Base-by-base conservation (phyloP, 164 flowering plant species). In the Vitis vinifera region DNA sequence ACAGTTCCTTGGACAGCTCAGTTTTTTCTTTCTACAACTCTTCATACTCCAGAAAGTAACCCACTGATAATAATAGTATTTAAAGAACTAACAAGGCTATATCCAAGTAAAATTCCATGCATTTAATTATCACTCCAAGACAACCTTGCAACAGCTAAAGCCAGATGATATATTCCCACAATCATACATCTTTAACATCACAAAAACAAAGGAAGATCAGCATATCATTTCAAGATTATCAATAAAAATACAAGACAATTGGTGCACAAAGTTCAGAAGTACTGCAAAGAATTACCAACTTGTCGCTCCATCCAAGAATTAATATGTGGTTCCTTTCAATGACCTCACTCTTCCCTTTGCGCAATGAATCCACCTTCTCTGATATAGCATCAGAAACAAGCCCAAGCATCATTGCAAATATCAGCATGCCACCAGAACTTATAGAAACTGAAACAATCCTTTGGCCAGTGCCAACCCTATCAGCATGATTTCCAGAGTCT, bases 371-470 rank as follows among this genome's bases (percentile, higher is more conserved):
- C 59, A 94, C 93, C 80, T 89, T 94, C 76, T 91, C 97, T 16
- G 98, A 88, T 60, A 94, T 94, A 17, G 97, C 96, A 86, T 94
- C 98, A 69, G 98, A 94, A 66, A 94, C 94, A 66, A 94, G 97
- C 63, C 98, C 98, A 58, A 94, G 92, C 97, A 94, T 94, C 97
- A 90, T 94, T 12, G 98, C 98, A 85, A 94, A 94, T 70, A 91
- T 92, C 66, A 94, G 81, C 98, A 94, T 94, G 71, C 98, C 98
- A 56, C 96, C 98, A 12, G 94, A 77, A 77, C 88, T 94, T 44
- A 94, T 89, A 55, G 93, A 86, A 62, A 94, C 94, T 55, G 97
- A 94, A 50, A 92, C 97, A 64, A 91, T 81, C 75, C 98, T 84
- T 16, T 91, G 92, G 51, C 94, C 94, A 67, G 69, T 79, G 68